These are phyloP conservation scores for Tulasnella sp. DNA, from an alignment of 768 basidiomycete species.

Conservation along the genomic window DNA sequence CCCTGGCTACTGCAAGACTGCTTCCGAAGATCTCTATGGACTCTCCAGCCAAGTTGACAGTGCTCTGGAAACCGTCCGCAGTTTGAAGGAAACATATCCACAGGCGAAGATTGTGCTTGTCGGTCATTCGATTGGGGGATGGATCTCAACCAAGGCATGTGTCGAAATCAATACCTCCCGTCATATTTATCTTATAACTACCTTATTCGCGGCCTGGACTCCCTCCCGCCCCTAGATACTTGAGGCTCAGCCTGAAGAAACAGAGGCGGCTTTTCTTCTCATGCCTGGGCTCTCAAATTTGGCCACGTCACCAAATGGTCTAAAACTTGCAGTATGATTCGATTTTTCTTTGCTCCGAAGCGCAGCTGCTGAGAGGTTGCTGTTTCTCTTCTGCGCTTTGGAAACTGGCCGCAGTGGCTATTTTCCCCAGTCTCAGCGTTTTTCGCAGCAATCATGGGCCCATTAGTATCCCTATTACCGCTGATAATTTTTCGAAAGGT, in stretches of 20 bases:
- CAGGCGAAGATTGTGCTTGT: constrained; percentile 44
- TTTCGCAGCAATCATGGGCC: constrained; percentile 41
- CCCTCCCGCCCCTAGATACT: constrained; percentile 42
- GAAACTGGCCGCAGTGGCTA: constrained; percentile 39
- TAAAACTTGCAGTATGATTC: constrained; percentile 39
- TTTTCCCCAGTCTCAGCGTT: constrained; percentile 49
- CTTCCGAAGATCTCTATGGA: constrained; percentile 33
- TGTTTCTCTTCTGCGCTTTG: neutral
- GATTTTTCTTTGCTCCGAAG: neutral
- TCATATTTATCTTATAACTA: neutral
- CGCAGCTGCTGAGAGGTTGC: constrained; percentile 40
- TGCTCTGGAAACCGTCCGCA: constrained; percentile 53
- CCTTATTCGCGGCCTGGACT: neutral
- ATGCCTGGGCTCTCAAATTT: constrained; percentile 70
- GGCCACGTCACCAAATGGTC: constrained; percentile 60
- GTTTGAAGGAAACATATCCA: constrained; percentile 38
- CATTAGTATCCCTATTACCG: constrained; percentile 41
- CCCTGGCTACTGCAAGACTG: constrained; percentile 36
- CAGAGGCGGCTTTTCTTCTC: constrained; percentile 53
- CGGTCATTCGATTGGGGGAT: constrained; percentile 71
- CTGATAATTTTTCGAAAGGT: constrained; percentile 41
- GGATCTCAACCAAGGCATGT: constrained; percentile 59
- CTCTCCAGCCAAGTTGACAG: constrained; percentile 53
- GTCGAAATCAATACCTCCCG: constrained; percentile 20
- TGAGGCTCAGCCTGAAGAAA: constrained; percentile 42